Conservation (phyloP, 2,329 filamentous ascomycete species). For the Calonectria pseudoreteaudii region DNA sequence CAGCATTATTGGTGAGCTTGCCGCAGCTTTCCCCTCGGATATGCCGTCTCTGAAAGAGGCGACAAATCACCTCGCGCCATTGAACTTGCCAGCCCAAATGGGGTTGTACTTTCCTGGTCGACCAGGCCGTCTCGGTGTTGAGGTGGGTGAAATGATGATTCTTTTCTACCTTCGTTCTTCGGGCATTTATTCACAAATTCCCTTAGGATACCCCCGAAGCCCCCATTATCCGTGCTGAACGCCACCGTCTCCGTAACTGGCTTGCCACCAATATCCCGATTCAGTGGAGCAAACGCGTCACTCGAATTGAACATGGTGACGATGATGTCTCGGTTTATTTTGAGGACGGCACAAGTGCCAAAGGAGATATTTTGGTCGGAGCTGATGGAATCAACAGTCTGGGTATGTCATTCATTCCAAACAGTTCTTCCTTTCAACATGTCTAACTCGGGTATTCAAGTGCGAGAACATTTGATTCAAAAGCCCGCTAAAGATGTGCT, state of each 20-base stretch:
- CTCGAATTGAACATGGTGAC: background rate
- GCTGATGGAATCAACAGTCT: background rate
- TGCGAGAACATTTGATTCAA: background rate
- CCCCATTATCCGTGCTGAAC: background rate
- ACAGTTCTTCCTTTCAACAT: background rate
- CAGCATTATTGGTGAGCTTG: background rate
- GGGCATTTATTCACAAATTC: background rate
- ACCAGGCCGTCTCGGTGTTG: background rate
- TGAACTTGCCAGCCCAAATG: background rate
- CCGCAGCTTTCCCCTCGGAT: background rate
- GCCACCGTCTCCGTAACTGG: background rate
- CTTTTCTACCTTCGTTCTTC: background rate
- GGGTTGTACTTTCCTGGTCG: background rate
- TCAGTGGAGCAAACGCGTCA: background rate
- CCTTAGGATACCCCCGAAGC: background rate
- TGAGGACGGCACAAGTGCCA: background rate
- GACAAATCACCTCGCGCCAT: background rate
- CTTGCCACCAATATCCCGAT: background rate
- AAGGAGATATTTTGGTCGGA: background rate
- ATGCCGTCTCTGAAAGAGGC: background rate
- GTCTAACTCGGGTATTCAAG: background rate
- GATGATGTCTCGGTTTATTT: background rate
- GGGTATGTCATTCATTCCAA: background rate
- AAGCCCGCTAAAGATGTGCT: background rate
- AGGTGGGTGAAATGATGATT: background rate